Percentiles rank a stretch among this genome's conserved stretches.
phyloP scores from a whole-genome alignment of 306 rosid species.

The Oxytropis ochrocephala region DNA sequence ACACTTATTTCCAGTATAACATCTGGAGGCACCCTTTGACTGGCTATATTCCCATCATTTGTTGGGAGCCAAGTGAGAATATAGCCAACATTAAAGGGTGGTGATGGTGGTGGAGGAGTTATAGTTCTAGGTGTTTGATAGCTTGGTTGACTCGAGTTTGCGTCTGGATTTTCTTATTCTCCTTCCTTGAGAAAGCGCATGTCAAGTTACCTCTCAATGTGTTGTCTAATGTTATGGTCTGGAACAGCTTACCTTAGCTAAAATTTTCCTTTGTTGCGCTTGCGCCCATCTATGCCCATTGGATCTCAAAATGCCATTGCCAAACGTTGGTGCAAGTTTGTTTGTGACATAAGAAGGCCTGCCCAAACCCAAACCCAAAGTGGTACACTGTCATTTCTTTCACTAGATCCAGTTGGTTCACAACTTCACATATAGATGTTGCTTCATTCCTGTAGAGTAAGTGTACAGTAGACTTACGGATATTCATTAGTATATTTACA shows the following conservation, averaged over 20 bases:
- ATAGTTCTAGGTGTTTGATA: no score
- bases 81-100: no score
- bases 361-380: constrained; percentile 73
- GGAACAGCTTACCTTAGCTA: constrained; percentile 41
- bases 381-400: constrained; percentile 54
- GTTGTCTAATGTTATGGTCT: no score
- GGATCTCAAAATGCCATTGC: constrained; percentile 75
- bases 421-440: constrained; percentile 66
- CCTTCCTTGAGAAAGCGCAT: no score
- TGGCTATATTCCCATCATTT: no score
- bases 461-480: constrained; percentile 66
- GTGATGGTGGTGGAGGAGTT: no score
- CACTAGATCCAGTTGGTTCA: constrained; percentile 75
- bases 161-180: no score
- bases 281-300: constrained; percentile 72
- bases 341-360: constrained; percentile 69
- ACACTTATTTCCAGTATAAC: no score
- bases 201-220: no score
- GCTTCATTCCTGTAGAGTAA: constrained; percentile 76
- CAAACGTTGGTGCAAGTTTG: constrained; percentile 74
- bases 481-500: neutral
- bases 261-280: constrained; percentile 72
- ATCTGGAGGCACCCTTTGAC: no score
- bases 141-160: no score
- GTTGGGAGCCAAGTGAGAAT: no score